Conservation (phyloP, 257 asterid genomes). For the Ligustrum vulgare region DNA sequence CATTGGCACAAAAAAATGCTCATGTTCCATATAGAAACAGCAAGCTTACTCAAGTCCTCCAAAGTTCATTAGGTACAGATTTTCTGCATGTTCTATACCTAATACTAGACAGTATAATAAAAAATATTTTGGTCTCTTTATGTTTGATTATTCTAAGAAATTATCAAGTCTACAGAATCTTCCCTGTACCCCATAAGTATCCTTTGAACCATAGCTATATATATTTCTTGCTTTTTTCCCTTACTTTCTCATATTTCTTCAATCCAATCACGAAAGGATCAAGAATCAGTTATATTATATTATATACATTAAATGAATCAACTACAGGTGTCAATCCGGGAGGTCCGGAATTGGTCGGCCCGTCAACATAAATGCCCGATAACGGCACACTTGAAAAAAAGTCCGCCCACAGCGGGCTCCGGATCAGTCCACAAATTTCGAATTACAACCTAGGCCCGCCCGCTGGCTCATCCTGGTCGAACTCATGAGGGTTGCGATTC, state of each 20-base stretch:
- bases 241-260: background rate
- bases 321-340: no score
- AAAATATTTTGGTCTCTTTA: no score
- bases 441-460: no score
- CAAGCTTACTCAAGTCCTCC: constrained; percentile 98
- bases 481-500: no score
- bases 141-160: background rate
- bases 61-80: constrained; percentile 80
- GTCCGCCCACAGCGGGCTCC: no score
- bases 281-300: no score
- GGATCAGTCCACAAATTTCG: no score
- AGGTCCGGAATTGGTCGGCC: no score
- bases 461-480: no score
- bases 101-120: background rate
- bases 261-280: background rate
- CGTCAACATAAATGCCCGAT: no score
- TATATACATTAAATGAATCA: background rate
- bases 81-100: background rate
- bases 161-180: background rate
- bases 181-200: background rate
- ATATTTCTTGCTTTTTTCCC: background rate
- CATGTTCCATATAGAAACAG: constrained; percentile 97
- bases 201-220: constrained; percentile 15
- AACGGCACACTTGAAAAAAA: no score
- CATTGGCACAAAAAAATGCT: constrained; percentile 80